Evolutionary conservation across 352 stramenopile species (phyloP), one percentile per base, ranked within the genome.

Genomic region (Phytopythium delawarense): DNA sequence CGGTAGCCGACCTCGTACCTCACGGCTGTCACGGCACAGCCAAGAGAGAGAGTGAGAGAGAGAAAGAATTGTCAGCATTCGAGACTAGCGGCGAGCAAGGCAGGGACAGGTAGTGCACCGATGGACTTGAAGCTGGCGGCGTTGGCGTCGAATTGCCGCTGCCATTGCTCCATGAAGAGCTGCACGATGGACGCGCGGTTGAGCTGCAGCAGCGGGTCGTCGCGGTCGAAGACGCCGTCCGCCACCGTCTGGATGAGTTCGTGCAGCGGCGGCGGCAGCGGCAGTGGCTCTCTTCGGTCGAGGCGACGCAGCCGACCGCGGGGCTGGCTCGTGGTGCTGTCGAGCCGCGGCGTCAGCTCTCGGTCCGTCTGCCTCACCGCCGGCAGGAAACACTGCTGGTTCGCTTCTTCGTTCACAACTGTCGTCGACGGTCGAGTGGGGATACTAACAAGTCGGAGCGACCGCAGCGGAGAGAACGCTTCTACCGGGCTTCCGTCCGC

Each of bases 1-100:
- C 79, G 72, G 58, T 90, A 87, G 0, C 75, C 77, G 35, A 92
- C 70, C 20, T 92, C 76, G 0, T 84, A 84, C 15, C 87, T 76
- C 4, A 92, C 70, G 30, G 64, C 83, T 92, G 35, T 1, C 39
- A 52, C 15, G 34, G 30, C 16, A 50, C 2, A 9, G 45, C 11
- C 34, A 37, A 37, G 5, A 30, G 4, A 48, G 0, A 57, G 16
- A 16, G 35, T 15, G 11, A 11, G 42, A n/a, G n/a, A n/a, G n/a
- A n/a, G n/a, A n/a, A n/a, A n/a, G n/a, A n/a, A n/a, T 30, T 15
- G 46, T 53, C 4, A 53, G 45, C 4, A 32, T 16, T 12, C 4
- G 4, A 20, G 45, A 16, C 21, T 32, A 20, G 45, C 4, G 2
- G 45, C 13, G 21, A 52, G 9, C 5, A 11, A n/a, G 21, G 9